Evolutionary conservation across 2,329 filamentous ascomycete species (phyloP).

Genomic region (Penicillium sumatraense): DNA sequence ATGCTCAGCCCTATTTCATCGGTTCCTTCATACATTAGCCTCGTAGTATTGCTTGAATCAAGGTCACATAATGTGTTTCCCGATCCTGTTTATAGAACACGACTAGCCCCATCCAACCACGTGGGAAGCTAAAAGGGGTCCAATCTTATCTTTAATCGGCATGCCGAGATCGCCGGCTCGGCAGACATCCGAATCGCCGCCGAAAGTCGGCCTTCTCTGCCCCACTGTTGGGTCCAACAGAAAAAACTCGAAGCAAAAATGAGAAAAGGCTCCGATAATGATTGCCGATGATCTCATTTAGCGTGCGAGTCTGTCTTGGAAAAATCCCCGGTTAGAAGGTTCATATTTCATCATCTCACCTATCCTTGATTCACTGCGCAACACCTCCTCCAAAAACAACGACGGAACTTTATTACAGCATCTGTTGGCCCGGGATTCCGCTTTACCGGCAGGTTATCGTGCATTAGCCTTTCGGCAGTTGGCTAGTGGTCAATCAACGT

Average conservation of each 20-base stretch:
- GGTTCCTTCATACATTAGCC: too few relatives aligned
- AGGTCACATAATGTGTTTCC: too few relatives aligned
- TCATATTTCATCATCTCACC: neutral
- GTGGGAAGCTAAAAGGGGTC: neutral
- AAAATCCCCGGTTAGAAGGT: neutral
- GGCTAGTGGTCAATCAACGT: neutral
- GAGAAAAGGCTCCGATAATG: constrained; percentile 6
- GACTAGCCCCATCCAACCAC: neutral
- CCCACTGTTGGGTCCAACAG: constrained; percentile 20
- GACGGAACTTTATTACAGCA: neutral
- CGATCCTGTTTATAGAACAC: too few relatives aligned
- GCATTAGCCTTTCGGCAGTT: constrained; percentile 10
- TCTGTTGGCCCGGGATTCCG: constrained; percentile 3
- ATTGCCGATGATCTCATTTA: constrained; percentile 13
- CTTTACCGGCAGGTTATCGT: constrained; percentile 16
- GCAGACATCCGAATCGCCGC: constrained; percentile 15
- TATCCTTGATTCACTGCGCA: too few relatives aligned
- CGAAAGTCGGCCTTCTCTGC: constrained; percentile 25
- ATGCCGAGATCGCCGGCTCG: constrained; percentile 20
- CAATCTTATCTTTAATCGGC: constrained; percentile 20
- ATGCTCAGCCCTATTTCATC: too few relatives aligned
- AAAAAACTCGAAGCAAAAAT: constrained; percentile 17
- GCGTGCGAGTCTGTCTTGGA: neutral
- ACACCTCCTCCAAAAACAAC: neutral
- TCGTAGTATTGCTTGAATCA: too few relatives aligned